A percentile compares a stretch with the other conserved stretches of the same genome.
These are phyloP conservation scores for Kwoniella mangroviensis DNA, from an alignment of 768 basidiomycete genomes.

Conservation along the genomic window DNA sequence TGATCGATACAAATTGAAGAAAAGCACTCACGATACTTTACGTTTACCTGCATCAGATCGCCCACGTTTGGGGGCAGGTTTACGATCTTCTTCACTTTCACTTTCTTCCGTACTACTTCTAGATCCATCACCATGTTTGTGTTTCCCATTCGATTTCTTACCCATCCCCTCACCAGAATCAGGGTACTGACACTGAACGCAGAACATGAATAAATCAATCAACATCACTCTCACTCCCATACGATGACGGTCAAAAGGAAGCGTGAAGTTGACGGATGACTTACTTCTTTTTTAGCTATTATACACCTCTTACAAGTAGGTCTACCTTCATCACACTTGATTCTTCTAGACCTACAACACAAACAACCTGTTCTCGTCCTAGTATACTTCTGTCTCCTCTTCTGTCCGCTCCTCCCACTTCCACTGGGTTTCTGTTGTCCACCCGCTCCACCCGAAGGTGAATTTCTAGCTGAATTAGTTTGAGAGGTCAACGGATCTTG, in stretches of 20 bases:
- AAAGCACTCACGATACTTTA: constrained; percentile 6
- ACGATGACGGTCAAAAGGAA: not conserved
- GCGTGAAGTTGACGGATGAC: constrained; percentile 6
- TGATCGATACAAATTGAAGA: not conserved
- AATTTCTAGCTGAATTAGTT: constrained; percentile 11
- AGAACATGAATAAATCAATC: not conserved
- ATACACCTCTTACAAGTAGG: constrained; percentile 85
- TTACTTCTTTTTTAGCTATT: constrained; percentile 74
- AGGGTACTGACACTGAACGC: constrained; percentile 38
- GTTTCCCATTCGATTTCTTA: constrained; percentile 9
- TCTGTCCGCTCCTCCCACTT: constrained; percentile 26
- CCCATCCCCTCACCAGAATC: constrained; percentile 20
- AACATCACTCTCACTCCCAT: not conserved
- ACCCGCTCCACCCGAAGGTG: not conserved
- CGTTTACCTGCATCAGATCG: constrained; percentile 13
- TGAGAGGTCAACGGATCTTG: constrained; percentile 1
- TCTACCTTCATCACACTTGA: constrained; percentile 94
- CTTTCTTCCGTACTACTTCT: constrained; percentile 18
- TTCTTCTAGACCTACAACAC: constrained; percentile 91
- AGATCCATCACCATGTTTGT: constrained; percentile 11
- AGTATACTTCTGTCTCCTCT: constrained; percentile 75
- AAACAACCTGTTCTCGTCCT: constrained; percentile 93
- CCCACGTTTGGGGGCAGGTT: not conserved
- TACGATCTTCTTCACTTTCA: constrained; percentile 21
- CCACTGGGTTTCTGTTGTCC: constrained; percentile 13